phyloP scores from a whole-genome alignment of 371 early-diverging fungal species.

The Mucor velutinosus region DNA sequence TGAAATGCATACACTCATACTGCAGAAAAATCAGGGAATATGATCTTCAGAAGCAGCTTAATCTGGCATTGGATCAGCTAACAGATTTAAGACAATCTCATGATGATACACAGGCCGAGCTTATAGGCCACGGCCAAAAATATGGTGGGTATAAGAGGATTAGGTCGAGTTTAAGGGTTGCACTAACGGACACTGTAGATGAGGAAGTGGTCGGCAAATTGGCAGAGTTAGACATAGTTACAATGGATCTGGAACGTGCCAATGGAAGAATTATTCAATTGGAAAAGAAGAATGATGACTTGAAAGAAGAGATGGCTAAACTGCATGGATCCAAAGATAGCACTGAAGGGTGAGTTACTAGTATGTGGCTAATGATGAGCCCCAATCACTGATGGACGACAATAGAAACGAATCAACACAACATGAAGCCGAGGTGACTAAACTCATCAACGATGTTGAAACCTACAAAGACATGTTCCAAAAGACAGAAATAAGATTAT shows the following conservation, averaged over 20 bases:
- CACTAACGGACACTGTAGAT: slow-evolving; percentile 37
- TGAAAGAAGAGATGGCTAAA: slow-evolving; percentile 51
- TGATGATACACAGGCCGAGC: slow-evolving; percentile 76
- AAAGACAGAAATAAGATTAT: slow-evolving; percentile 45
- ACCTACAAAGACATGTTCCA: slow-evolving; percentile 48
- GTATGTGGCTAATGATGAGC: too few species aligned
- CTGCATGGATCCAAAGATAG: slow-evolving; percentile 27
- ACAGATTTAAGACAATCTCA: slow-evolving; percentile 68
- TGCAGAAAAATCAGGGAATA: slow-evolving; percentile 60
- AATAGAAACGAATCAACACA: slow-evolving; percentile 8
- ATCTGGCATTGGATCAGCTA: slow-evolving; percentile 79
- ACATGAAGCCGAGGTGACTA: slow-evolving; percentile 49
- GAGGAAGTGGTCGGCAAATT: slow-evolving; percentile 82
- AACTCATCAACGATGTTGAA: slow-evolving; percentile 59
- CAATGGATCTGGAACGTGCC: slow-evolving; percentile 83
- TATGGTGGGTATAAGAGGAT: slow-evolving; percentile 49
- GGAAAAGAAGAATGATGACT: slow-evolving; percentile 66
- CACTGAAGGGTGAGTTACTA: slow-evolving; percentile 20
- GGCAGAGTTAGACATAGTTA: slow-evolving; percentile 87
- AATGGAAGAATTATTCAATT: slow-evolving; percentile 71
- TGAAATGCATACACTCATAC: not conserved
- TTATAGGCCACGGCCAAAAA: slow-evolving; percentile 72
- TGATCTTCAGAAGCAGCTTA: slow-evolving; percentile 80
- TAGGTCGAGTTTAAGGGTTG: not conserved
- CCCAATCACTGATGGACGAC: not conserved